phyloP scores from a whole-genome alignment of 1,284 basidiomycete species.

The Apiotrichum akiyoshidainum region DNA sequence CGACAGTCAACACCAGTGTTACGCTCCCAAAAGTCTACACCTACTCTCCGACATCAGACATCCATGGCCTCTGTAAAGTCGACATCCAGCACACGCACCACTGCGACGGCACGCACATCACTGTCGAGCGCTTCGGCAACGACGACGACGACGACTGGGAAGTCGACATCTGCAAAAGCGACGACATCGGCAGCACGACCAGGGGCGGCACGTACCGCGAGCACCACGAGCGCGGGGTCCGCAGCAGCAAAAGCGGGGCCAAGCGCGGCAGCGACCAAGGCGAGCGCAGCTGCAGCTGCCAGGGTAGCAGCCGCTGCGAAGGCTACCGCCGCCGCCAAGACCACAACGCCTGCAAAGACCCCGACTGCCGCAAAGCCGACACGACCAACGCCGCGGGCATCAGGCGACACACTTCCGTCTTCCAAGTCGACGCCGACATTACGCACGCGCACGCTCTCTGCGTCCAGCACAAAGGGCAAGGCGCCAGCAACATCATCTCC shows the following conservation, averaged over 20 bases:
- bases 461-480: conserved; percentile 8
- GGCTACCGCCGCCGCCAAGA: background rate
- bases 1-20: conserved; percentile 1
- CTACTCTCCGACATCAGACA: conserved; percentile 7
- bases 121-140: conserved; percentile 2
- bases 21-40: background rate
- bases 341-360: background rate
- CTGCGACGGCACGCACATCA: background rate
- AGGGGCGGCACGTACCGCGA: background rate
- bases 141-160: background rate
- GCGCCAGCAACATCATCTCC: background rate
- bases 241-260: background rate
- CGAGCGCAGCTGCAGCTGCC: background rate
- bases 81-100: background rate
- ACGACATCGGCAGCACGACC: background rate
- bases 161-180: background rate
- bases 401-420: background rate
- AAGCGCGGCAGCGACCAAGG: conserved; percentile 4
- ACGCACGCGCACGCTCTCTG: conserved; percentile 12
- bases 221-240: background rate
- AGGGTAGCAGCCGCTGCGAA: background rate
- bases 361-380: background rate
- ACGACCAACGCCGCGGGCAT: background rate
- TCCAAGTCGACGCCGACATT: conserved; percentile 5
- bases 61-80: conserved; percentile 12